Base-by-base conservation (phyloP, 2,329 filamentous ascomycete genomes). In the Helminthosporium solani region DNA sequence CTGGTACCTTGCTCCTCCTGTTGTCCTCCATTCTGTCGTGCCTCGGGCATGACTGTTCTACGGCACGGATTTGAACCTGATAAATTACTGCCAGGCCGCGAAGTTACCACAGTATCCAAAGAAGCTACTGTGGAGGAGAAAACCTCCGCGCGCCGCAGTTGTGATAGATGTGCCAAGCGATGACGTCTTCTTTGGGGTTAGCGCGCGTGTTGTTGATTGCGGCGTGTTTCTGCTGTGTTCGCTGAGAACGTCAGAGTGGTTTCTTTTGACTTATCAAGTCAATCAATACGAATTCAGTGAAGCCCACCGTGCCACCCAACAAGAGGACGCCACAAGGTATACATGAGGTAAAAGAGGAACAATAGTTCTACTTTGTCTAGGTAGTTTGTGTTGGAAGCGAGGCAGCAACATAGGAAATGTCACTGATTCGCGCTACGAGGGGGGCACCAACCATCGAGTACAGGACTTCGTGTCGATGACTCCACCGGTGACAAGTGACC, bases 41-140 rank as follows among this genome's bases (percentile, higher is more conserved):
- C 58, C 56, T 66, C 60, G 16, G 66, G 54, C 65, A 70, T 70
- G 42, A 31, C 55, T 53, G 50, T 50, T 37, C 44, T 40, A 34
- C 54, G 44, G 44, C 35, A 52, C 37, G 39, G 19, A 12, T 40
- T 20, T 42, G 38, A 47, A 52, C 53, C 50, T 44, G 37, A 33
- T 38, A 31, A 40, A 37, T 46, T 33, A 41, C 46, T 34, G 47
- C 38, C 50, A 48, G 36, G 42, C 6, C 14, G 33, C 20, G 37
- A 27, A 33, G 42, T 31, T 18, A 33, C 15, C 12, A 21, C n/a
- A 14, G 16, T 35, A 20, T 18, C 25, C n/a, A 38, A 30, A 21
- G 21, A 35, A 19, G 21, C 34, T 21, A 23, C n/a, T 21, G 12
- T 15, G 8, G 12, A 15, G 27, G 35, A 40, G 40, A 36, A 34